These are phyloP conservation scores for Brasenia schreberi DNA, from an alignment of 164 flowering plant species.

Conservation along the genomic window DNA sequence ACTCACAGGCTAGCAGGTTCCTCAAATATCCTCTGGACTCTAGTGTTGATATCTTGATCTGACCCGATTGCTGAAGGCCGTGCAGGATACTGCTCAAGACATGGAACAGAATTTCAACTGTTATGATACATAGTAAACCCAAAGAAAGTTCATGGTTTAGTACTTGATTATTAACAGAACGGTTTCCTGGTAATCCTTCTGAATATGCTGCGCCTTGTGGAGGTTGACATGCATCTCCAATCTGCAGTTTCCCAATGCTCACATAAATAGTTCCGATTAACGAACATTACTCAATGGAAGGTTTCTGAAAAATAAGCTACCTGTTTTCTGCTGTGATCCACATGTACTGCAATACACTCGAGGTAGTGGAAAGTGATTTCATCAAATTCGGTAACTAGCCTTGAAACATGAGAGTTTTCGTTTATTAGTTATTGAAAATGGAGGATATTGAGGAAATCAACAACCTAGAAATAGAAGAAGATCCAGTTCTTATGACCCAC, in stretches of 20 bases:
- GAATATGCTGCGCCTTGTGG: background rate
- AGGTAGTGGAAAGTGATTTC: constrained; percentile 68
- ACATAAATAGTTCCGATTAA: too few relatives aligned
- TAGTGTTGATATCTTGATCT: background rate
- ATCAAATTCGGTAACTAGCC: constrained; percentile 75
- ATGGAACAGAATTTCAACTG: background rate
- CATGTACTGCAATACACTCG: constrained; percentile 64
- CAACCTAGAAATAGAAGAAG: too few relatives aligned
- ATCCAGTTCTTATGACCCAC: too few relatives aligned
- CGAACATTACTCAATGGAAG: too few relatives aligned
- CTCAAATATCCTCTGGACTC: background rate
- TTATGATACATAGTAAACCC: background rate
- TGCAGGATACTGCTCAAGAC: background rate
- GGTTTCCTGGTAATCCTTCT: background rate
- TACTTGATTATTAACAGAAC: background rate
- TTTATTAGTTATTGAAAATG: background rate
- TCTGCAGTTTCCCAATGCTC: background rate
- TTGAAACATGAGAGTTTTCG: constrained; percentile 15
- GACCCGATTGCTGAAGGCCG: background rate
- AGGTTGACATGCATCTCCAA: background rate
- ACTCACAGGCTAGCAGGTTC: background rate
- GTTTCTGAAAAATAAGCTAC: constrained; percentile 12
- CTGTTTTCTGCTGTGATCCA: constrained; percentile 37
- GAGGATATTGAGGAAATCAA: too few relatives aligned
- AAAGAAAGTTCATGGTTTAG: background rate